Conservation (phyloP, 1,139 yeast species). For the Taphrina flavorubra region DNA sequence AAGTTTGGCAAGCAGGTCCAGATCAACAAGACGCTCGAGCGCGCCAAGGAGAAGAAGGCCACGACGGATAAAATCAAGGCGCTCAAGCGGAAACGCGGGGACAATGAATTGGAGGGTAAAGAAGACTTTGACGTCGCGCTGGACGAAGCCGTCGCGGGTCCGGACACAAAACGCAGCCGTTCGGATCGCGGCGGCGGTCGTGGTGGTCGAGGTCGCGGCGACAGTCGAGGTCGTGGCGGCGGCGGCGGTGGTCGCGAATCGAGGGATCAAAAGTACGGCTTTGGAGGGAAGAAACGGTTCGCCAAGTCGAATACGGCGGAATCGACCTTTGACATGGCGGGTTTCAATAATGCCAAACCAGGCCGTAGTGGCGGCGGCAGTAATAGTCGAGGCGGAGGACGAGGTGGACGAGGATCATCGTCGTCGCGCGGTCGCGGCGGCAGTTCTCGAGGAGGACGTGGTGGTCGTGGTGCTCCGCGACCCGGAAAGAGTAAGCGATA, state of each 20-base stretch:
- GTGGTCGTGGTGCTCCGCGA: slow-evolving; percentile 25
- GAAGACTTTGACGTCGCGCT: slow-evolving; percentile 67
- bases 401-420: slow-evolving; percentile 37
- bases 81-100: slow-evolving; percentile 74
- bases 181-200: slow-evolving; percentile 48
- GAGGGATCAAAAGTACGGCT: slow-evolving; percentile 71
- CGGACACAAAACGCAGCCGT: slow-evolving; percentile 47
- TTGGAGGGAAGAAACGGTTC: slow-evolving; percentile 79
- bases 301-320: slow-evolving; percentile 74
- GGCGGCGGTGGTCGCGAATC: slow-evolving; percentile 70
- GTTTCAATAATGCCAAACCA: slow-evolving; percentile 17
- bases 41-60: slow-evolving; percentile 92
- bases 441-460: slow-evolving; percentile 17
- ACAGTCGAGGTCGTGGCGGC: slow-evolving; percentile 46
- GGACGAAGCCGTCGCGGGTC: slow-evolving; percentile 79
- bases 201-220: slow-evolving; percentile 51
- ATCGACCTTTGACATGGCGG: slow-evolving; percentile 36
- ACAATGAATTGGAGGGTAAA: slow-evolving; percentile 67
- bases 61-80: slow-evolving; percentile 88
- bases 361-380: slow-evolving; percentile 33
- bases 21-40: slow-evolving; percentile 87
- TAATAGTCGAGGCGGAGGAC: slow-evolving; percentile 25
- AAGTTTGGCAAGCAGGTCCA: slow-evolving; percentile 98
- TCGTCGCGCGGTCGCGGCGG: slow-evolving; percentile 29
- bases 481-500: slow-evolving; percentile 37